Base-by-base conservation (phyloP, 2,329 filamentous ascomycete genomes). In the Microcyclospora tardicrescens region DNA sequence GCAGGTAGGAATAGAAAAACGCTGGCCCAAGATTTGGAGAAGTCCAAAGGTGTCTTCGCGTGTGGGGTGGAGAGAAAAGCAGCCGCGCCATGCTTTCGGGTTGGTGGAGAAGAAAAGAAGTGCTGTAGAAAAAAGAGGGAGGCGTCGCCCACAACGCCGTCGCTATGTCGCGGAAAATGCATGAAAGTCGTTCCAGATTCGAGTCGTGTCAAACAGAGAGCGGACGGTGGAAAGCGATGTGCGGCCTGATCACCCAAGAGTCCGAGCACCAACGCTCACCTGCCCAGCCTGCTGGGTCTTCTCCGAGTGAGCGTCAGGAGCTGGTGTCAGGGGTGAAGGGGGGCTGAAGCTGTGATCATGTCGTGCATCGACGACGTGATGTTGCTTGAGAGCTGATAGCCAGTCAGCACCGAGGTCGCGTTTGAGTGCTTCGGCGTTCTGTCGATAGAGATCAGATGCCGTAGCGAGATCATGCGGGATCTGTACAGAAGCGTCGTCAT, bases 361-460 rank as follows among this genome's bases (percentile, higher is more conserved):
- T 32, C 30, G 30, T 6, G 30, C 4, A 5, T 47, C 47, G 19
- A 42, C 65, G 66, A 72, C 73, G 28, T 61, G 69, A 58, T 91
- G 83, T 52, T 94, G 87, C 43, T 82, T 81, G 36, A 96, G 67
- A 11, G 83, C 84, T 45, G 79, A 87, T 30, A 98, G 72, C 72
- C 93, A 98, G 29, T 79, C 82, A 51, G 79, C 84, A 27, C 87
- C 87, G 47, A 94, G 79, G 53, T 89, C 84, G 53, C 81, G 81
- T 44, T 86, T 80, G 38, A 95, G 65, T 2, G 82, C 78, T 60
- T 94, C 86, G 39, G 96, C 81, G 60, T 91, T 91, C 58, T 83
- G 83, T 41, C 82, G 77, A 61, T 94, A 96, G 6, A 57, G 35
- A 37, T 60, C 55, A 8, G 53, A 50, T 12, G 51, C 44, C 16